phyloP scores from a whole-genome alignment of 345 rosid species.

The Lepidium aucheri region DNA sequence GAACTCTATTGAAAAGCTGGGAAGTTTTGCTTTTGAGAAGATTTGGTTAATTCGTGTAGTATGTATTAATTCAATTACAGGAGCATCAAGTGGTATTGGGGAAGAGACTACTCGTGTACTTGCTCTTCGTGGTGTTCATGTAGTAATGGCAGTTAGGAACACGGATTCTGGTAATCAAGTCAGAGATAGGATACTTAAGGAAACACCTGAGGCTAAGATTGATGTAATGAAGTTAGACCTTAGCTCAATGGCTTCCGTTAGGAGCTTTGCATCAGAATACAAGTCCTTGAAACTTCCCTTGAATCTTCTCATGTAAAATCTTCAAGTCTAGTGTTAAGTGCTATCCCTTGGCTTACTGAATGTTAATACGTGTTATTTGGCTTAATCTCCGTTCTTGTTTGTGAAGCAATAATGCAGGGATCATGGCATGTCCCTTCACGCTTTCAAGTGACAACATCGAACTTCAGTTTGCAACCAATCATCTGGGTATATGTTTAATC shows the following conservation, averaged over 20 bases:
- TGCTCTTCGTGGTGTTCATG: slow-evolving; percentile 66
- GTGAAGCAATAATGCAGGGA: slow-evolving; percentile 60
- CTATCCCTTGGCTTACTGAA: neutral
- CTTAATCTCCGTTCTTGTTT: neutral
- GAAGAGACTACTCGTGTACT: slow-evolving; percentile 67
- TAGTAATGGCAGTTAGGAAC: slow-evolving; percentile 63
- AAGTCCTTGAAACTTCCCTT: slow-evolving; percentile 34
- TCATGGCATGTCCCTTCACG: slow-evolving; percentile 50
- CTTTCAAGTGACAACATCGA: slow-evolving; percentile 48
- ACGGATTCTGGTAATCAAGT: slow-evolving; percentile 46
- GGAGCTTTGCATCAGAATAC: slow-evolving; percentile 41
- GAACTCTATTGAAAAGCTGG: neutral
- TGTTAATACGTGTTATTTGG: neutral
- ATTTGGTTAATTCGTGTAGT: neutral
- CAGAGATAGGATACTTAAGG: slow-evolving; percentile 48
- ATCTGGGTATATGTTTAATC: slow-evolving; percentile 36
- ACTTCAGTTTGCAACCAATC: slow-evolving; percentile 54
- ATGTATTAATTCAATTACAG: slow-evolving; percentile 19
- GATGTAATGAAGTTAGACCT: slow-evolving; percentile 77
- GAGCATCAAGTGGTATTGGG: slow-evolving; percentile 80
- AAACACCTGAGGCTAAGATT: slow-evolving; percentile 50
- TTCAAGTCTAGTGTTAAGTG: neutral
- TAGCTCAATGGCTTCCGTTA: slow-evolving; percentile 57
- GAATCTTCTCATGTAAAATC: slow-evolving; percentile 44
- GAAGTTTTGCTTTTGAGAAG: neutral